These are phyloP conservation scores for Cyclostephanos tholiformis DNA, from an alignment of 108 stramenopile species.

Conservation along the genomic window DNA sequence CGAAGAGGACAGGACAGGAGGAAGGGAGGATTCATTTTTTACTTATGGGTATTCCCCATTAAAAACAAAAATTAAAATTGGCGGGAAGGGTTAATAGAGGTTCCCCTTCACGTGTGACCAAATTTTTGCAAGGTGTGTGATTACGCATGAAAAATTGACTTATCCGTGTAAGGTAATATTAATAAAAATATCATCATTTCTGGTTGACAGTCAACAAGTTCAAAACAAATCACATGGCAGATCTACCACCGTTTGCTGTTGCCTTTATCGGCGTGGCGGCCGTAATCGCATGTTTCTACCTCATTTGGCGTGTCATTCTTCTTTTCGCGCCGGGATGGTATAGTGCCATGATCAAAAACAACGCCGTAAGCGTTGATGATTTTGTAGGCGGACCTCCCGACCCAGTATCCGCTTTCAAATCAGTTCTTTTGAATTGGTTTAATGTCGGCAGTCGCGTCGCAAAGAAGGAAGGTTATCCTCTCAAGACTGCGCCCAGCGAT, in stretches of 20 bases:
- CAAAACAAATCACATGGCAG: slow-evolving; percentile 6
- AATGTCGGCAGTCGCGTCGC: slow-evolving; percentile 43
- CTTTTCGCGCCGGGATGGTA: slow-evolving; percentile 38
- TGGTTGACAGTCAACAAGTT: too few species aligned
- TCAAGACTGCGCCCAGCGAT: slow-evolving; percentile 38
- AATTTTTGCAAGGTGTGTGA: too few species aligned
- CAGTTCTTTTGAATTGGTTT: slow-evolving; percentile 36
- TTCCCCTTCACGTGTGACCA: too few species aligned
- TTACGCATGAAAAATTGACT: too few species aligned
- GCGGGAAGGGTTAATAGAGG: not conserved
- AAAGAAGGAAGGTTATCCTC: slow-evolving; percentile 44
- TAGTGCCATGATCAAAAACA: slow-evolving; percentile 39
- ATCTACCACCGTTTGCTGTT: slow-evolving; percentile 32
- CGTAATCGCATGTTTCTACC: slow-evolving; percentile 18
- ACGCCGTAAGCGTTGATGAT: slow-evolving; percentile 50
- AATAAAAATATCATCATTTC: too few species aligned
- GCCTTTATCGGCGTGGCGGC: slow-evolving; percentile 37
- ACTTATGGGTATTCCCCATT: too few species aligned
- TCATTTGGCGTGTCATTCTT: slow-evolving; percentile 43
- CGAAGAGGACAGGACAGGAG: too few species aligned
- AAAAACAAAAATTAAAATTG: not conserved
- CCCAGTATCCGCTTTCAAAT: slow-evolving; percentile 44
- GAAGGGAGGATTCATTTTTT: too few species aligned
- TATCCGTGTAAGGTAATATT: too few species aligned
- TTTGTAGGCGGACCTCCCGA: slow-evolving; percentile 47